Percentiles rank a stretch among this genome's conserved stretches.
Evolutionary conservation across 768 basidiomycete genomes (phyloP).

Genomic region (Mrakia frigida): DNA sequence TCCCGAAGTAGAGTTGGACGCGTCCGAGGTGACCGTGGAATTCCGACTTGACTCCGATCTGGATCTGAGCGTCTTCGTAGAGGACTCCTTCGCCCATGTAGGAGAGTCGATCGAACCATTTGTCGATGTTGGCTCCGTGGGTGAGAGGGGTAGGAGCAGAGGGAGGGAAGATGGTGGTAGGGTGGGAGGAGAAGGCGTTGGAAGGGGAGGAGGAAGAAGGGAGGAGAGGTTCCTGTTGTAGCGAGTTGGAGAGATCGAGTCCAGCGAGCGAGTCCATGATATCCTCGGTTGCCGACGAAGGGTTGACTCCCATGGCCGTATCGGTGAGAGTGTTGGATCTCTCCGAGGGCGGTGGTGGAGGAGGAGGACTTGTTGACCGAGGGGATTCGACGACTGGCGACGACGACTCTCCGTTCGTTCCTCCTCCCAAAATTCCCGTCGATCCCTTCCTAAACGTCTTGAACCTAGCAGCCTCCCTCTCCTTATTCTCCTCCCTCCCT

Average conservation of each 20-base stretch:
- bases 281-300: constrained; percentile 49
- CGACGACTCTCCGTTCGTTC: neutral
- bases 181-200: neutral
- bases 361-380: neutral
- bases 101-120: constrained; percentile 80
- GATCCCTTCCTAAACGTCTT: constrained; percentile 50
- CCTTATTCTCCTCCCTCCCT: constrained; percentile 84
- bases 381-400: neutral
- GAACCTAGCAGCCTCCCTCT: constrained; percentile 60
- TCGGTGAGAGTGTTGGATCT: constrained; percentile 37
- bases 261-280: constrained; percentile 72
- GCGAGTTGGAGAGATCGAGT: constrained; percentile 58
- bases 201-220: neutral
- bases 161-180: constrained; percentile 10
- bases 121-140: constrained; percentile 62
- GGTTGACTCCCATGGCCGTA: constrained; percentile 43
- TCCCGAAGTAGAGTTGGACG: constrained; percentile 89
- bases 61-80: constrained; percentile 91
- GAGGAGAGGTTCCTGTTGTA: constrained; percentile 41
- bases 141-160: constrained; percentile 53
- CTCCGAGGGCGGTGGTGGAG: neutral
- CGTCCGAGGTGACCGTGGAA: constrained; percentile 94
- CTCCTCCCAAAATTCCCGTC: constrained; percentile 32
- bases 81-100: constrained; percentile 79
- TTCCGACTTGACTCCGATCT: constrained; percentile 92